These are phyloP conservation scores for Barbarea vulgaris DNA, from an alignment of 345 rosid genomes.

Conservation along the genomic window DNA sequence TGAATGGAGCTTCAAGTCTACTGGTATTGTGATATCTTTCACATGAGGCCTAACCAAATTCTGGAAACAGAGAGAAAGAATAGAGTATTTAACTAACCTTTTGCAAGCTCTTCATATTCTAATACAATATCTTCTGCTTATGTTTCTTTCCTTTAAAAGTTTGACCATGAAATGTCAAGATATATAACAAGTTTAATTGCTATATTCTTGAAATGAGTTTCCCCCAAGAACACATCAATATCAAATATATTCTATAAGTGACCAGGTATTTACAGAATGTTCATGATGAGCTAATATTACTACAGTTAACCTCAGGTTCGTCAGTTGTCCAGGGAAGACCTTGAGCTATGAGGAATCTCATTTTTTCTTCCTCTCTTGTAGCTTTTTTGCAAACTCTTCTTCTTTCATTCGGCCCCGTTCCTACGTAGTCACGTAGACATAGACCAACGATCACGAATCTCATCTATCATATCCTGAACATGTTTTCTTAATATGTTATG, in stretches of 20 bases:
- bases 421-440: constrained; percentile 48
- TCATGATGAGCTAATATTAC: neutral
- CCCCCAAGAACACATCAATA: neutral
- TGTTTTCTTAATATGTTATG: neutral
- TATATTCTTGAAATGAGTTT: neutral
- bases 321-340: constrained; percentile 98
- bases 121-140: neutral
- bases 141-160: neutral
- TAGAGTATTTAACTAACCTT: neutral
- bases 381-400: constrained; percentile 80
- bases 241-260: neutral
- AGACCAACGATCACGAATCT: constrained; percentile 1
- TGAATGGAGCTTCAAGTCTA: constrained; percentile 70
- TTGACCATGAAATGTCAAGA: neutral
- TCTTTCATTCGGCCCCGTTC: constrained; percentile 86
- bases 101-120: neutral
- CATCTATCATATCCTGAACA: neutral
- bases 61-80: constrained; percentile 46
- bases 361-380: constrained; percentile 74
- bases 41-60: constrained; percentile 68
- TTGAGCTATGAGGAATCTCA: constrained; percentile 79
- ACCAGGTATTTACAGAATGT: neutral
- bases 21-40: constrained; percentile 71
- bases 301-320: constrained; percentile 86
- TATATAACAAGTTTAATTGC: neutral